Evolutionary conservation across 2,329 filamentous ascomycete genomes (phyloP).

Genomic region (Cytospora piceicola): DNA sequence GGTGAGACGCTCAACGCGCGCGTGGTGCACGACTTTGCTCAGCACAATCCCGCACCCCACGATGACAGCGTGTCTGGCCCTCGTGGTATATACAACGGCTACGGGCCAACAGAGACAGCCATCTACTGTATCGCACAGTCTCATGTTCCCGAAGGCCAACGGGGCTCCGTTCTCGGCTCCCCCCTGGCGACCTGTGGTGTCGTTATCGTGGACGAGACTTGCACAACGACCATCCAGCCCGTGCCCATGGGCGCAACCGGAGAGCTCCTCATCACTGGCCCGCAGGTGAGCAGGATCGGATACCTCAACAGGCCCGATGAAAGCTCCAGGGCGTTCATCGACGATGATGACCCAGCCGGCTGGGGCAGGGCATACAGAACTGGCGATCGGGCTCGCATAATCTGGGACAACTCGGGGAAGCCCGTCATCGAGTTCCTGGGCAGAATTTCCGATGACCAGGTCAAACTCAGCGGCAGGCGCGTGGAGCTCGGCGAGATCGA

Average conservation of each 20-base stretch:
- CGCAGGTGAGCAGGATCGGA: constrained; percentile 31
- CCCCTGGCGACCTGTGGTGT: constrained; percentile 42
- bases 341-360: constrained; percentile 7
- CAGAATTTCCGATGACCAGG: constrained; percentile 30
- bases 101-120: constrained; percentile 37
- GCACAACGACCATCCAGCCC: constrained; percentile 18
- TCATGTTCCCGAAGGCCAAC: constrained; percentile 32
- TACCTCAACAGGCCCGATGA: constrained; percentile 28
- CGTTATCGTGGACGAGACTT: constrained; percentile 36
- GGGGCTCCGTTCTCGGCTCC: constrained; percentile 44
- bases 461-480: constrained; percentile 30
- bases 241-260: constrained; percentile 31
- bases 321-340: constrained; percentile 27
- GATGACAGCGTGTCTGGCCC: constrained; percentile 27
- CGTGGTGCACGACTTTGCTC: constrained; percentile 40
- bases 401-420: constrained; percentile 31
- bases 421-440: constrained; percentile 35
- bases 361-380: constrained; percentile 32
- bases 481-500: constrained; percentile 32
- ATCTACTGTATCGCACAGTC: constrained; percentile 35
- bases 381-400: constrained; percentile 32
- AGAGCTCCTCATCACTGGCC: constrained; percentile 31
- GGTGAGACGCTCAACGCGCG: constrained; percentile 41
- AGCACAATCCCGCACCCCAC: constrained; percentile 17
- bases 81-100: constrained; percentile 34